Evolutionary conservation across 2,329 filamentous ascomycete genomes (phyloP), one percentile per base, ranked within the genome.

Genomic region (Clarireedia hainanense): DNA sequence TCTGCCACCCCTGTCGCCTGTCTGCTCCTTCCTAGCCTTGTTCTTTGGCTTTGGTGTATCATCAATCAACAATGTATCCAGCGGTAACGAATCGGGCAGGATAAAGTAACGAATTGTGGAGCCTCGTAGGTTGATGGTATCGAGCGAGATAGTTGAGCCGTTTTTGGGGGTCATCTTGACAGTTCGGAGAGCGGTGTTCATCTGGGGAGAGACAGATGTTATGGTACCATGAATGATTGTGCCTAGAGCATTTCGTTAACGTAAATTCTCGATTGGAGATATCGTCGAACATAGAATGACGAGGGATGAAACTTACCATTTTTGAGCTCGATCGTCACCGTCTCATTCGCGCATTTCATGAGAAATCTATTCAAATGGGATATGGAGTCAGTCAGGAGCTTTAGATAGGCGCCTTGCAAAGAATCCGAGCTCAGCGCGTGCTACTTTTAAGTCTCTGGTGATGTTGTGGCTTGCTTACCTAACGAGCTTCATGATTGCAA

Each of bases 281-380:
- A 30, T 42, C 43, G 5, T 40, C 37, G 23, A 34, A 20, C 15
- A 26, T n/a, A 9, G 10, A 7, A 23, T 26, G 45, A 48, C 45
- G 24, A 43, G 26, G 27, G 15, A 26, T 30, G n/a, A 47, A 42
- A 39, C 37, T 47, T 78, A 94, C 91, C 94, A 82, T 97, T 97
- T 75, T 99, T 99, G 65, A 99, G 80, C 75, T 99, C 94, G 73
- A 99, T 89, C 46, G 92, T 97, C 68, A 97, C 94, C 68, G 94
- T 96, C 78, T 99, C 94, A 74, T 96, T 97, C 74, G 89, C 85
- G 75, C 92, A 97, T 80, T 99, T 99, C 92, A 97, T 97, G 67
- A 99, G 80, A 74, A 99, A 99, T 73, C 94, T 97, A 73, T 60
- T 64, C 62, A 50, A 47, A 20, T 4, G 47, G 47, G 47, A 48